phyloP scores from a whole-genome alignment of 306 rosid genomes.

The Cucumis hystrix region DNA sequence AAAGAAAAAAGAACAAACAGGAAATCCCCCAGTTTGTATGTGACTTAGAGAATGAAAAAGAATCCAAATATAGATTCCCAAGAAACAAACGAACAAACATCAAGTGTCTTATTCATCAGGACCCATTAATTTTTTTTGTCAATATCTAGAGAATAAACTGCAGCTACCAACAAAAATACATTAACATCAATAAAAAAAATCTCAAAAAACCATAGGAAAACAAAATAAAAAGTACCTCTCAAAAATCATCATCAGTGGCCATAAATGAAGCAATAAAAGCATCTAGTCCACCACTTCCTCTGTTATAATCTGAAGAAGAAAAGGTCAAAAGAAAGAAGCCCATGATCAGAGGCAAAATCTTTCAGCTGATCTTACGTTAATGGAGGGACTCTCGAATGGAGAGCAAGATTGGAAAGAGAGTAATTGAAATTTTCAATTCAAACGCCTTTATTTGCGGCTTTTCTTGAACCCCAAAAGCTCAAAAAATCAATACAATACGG shows the following conservation, averaged over 20 bases:
- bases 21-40: background rate
- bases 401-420: conserved; percentile 1
- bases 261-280: conserved; percentile 31
- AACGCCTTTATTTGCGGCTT: conserved; percentile 5
- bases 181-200: background rate
- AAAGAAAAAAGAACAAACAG: background rate
- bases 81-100: background rate
- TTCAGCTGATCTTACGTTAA: conserved; percentile 17
- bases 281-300: conserved; percentile 28
- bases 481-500: background rate
- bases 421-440: background rate
- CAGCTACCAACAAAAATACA: background rate
- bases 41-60: background rate
- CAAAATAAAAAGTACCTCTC: conserved; percentile 24
- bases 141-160: background rate
- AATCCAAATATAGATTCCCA: background rate
- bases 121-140: background rate
- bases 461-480: background rate
- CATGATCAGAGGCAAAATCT: conserved; percentile 27
- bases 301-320: conserved; percentile 23
- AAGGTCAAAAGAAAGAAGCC: conserved; percentile 21
- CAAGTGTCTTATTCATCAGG: background rate
- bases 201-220: background rate
- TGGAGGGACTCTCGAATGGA: background rate
- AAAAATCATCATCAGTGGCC: conserved; percentile 23